These are phyloP conservation scores for Leishmania major DNA, from an alignment of 208 protist genomes.

Conservation along the genomic window DNA sequence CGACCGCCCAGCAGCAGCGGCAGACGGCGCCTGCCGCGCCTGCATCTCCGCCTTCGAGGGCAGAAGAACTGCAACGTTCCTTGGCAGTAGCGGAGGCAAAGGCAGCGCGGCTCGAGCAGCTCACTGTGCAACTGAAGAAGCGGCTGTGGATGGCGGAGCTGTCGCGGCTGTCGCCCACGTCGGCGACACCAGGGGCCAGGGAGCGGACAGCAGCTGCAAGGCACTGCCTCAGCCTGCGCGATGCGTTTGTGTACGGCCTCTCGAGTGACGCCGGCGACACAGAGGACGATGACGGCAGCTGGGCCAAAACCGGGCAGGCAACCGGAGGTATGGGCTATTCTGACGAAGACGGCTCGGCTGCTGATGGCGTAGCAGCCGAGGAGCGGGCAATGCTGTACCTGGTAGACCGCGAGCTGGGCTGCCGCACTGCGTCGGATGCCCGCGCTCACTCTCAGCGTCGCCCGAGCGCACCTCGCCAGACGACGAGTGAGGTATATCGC, in stretches of 20 bases:
- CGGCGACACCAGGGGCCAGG: neutral
- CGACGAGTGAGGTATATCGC: neutral
- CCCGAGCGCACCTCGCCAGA: neutral
- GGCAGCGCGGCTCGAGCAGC: conserved; percentile 43
- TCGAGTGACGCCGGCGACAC: neutral
- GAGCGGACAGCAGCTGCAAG: neutral
- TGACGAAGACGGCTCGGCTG: neutral
- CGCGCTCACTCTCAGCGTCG: neutral
- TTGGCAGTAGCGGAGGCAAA: conserved; percentile 17
- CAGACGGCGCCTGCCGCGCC: conserved; percentile 14
- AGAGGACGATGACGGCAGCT: neutral
- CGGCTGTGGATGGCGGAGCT: conserved; percentile 42
- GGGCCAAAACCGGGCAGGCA: neutral
- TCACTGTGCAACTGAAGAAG: conserved; percentile 58
- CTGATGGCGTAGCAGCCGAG: conserved; percentile 10
- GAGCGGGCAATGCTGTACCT: conserved; percentile 28
- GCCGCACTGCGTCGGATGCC: neutral
- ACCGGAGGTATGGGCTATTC: neutral
- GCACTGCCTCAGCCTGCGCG: conserved; percentile 12
- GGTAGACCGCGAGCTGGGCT: conserved; percentile 26
- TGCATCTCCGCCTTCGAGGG: conserved; percentile 16
- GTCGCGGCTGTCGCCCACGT: neutral
- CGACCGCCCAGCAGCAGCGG: neutral
- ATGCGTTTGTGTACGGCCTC: conserved; percentile 25
- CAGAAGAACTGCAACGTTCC: conserved; percentile 12